Evolutionary conservation across 805 yeast genomes (phyloP).

Genomic region (Monosporozyma unispora): DNA sequence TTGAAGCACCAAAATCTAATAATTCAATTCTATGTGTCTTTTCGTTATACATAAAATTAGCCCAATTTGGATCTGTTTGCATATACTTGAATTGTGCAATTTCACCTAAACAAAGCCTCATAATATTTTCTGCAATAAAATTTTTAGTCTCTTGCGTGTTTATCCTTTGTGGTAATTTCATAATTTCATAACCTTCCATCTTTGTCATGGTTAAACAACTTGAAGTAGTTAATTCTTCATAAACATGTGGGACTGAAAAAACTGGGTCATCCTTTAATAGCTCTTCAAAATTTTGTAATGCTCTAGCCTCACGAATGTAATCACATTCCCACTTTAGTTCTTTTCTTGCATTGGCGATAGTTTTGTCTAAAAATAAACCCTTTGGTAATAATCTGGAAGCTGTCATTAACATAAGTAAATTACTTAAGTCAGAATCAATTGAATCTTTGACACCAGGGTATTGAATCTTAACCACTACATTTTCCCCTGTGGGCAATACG

Average conservation of each 20-base stretch:
- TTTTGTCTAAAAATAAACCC: slow-evolving; percentile 84
- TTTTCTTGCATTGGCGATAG: slow-evolving; percentile 84
- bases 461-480: slow-evolving; percentile 91
- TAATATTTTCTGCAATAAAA: slow-evolving; percentile 75
- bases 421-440: slow-evolving; percentile 89
- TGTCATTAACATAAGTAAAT: slow-evolving; percentile 67
- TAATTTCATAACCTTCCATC: slow-evolving; percentile 76
- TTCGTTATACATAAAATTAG: slow-evolving; percentile 80
- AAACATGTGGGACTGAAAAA: slow-evolving; percentile 75
- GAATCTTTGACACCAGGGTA: slow-evolving; percentile 94
- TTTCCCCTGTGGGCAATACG: slow-evolving; percentile 50
- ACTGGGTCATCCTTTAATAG: slow-evolving; percentile 50
- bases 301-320: slow-evolving; percentile 79
- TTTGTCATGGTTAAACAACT: slow-evolving; percentile 84
- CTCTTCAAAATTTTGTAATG: slow-evolving; percentile 57
- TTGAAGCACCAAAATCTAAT: slow-evolving; percentile 91
- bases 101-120: slow-evolving; percentile 81
- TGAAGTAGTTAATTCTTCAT: slow-evolving; percentile 65
- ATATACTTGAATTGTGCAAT: slow-evolving; percentile 77
- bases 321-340: slow-evolving; percentile 98
- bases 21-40: slow-evolving; percentile 68
- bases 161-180: slow-evolving; percentile 54
- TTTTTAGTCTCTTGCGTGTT: slow-evolving; percentile 54
- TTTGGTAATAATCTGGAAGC: slow-evolving; percentile 84
- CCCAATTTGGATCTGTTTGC: slow-evolving; percentile 99